Evolutionary conservation across 2,329 filamentous ascomycete species (phyloP), one percentile per base, ranked within the genome.

Genomic region (Epicoccum nigrum): DNA sequence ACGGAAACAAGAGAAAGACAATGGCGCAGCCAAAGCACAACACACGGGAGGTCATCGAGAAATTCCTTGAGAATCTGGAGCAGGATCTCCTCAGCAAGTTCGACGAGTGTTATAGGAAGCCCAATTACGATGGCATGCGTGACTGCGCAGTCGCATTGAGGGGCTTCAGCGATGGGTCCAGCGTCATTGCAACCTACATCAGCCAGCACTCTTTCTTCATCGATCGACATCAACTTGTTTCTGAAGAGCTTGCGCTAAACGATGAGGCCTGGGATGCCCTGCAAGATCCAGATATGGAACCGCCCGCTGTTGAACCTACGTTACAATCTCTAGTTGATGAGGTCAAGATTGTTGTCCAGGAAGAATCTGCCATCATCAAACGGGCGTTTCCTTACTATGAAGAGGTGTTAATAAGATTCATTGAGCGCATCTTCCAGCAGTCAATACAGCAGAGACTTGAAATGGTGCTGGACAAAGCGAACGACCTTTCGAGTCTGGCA

Each of bases 161-260:
- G 70, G 94, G 97, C 74, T 99, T 99, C 80, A 96, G 93, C 72
- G 92, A 94, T 44, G 94, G 94, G 43, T 86, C 91, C 50, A 97
- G 92, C 70, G 94, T 97, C 53, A 96, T 97, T 73, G 93, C 90
- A 12, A 82, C 93, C 9, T 99, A 97, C 73, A 93, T 99, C 68
- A 99, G 99, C 70, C 94, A 99, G 73, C 95, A 99, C 75, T 92
- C 96, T 68, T 99, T 99, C 81, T 99, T 99, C 76, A 97, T 99
- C 68, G 94, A 97, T 70, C 83, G 92, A 20, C 94, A 92, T 61
- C 93, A 97, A 72, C 80, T 99, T 50, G 87, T 96, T 41, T 89
- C 88, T 0, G 92, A 96, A 65, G 92, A 96, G 70, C 85, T 96
- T 13, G 83, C 82, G 2, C 83, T 84, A 11, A 90, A 94, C 63